Base-by-base conservation (phyloP, 108 stramenopile genomes). In the Nitzschia sp. region DNA sequence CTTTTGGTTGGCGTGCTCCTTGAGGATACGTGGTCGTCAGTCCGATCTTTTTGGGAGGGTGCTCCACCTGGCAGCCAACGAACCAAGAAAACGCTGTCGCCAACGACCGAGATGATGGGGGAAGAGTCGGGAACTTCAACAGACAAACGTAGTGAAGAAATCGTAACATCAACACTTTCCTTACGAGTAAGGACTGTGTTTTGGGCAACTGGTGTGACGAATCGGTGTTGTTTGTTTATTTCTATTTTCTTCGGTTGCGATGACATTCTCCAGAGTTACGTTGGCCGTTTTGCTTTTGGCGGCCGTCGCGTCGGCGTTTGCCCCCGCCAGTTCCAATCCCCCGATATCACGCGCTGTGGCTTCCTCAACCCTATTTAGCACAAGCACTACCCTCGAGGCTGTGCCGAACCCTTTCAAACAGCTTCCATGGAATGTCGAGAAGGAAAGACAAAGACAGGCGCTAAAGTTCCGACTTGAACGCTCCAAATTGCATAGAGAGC, bases 371-470 rank as follows among this genome's bases (percentile, higher is more conserved):
- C 0, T 38, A 24, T 0, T 58, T 0, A 45, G 58, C 58, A 42
- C 51, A 54, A 0, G 42, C 28, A 64, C 59, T 18, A 25, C 64
- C 13, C 54, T 76, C 11, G 26, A 62, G 1, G 68, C 53, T n/a
- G 36, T 48, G 23, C 79, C 91, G 51, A 88, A 93, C 63, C 86
- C 86, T 13, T 87, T 90, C 71, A 82, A 89, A 47, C 65, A 71
- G 27, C 78, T 93, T 11, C 92, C 92, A 2, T 93, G 92, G 92
- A 82, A 82, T 61, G 77, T 72, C 8, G 72, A 82, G 36, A 80
- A 83, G 34, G 88, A 90, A 47, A 46, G 80, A 19, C 38, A 70
- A 35, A 75, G 84, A 24, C 38, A 82, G 57, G 77, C 82, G 11
- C 82, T 89, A 69, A 77, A 81, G 8, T 48, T 93, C 36, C 62